These are phyloP conservation scores for Nicotiana benthamiana DNA, from an alignment of 257 asterid species.

Conservation along the genomic window DNA sequence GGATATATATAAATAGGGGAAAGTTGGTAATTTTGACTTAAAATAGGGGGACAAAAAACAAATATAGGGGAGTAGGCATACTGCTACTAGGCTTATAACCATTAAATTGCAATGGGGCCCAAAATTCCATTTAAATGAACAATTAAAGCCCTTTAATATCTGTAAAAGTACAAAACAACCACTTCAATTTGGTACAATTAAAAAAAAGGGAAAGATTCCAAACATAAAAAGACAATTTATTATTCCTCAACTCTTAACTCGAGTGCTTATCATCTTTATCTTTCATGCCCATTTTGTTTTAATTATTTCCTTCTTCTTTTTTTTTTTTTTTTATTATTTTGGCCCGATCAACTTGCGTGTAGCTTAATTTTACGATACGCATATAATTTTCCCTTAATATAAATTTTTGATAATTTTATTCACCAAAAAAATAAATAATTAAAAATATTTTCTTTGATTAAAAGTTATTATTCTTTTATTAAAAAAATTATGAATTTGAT, in stretches of 20 bases:
- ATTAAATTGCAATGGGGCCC: conserved; percentile 9
- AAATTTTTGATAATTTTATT: too few species aligned
- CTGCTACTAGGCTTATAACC: neutral
- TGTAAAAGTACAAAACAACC: neutral
- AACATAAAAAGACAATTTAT: conserved; percentile 22
- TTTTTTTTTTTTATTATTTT: neutral
- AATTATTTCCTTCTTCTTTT: neutral
- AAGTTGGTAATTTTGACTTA: neutral
- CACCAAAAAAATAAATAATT: too few species aligned
- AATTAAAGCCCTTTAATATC: conserved; percentile 1
- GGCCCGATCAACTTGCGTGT: too few species aligned
- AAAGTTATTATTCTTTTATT: too few species aligned
- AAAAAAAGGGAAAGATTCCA: conserved; percentile 6
- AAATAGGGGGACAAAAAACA: conserved; percentile 1
- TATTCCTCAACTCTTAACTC: conserved; percentile 9
- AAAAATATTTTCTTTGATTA: too few species aligned
- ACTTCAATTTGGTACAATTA: neutral
- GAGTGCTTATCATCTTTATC: neutral
- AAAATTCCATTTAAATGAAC: neutral
- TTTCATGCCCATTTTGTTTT: neutral
- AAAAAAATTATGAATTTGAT: too few species aligned
- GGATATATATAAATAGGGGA: neutral
- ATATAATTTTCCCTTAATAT: too few species aligned
- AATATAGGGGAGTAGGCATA: neutral
- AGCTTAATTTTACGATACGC: too few species aligned